These are phyloP conservation scores for Trichophyton mentagrophytes DNA, from an alignment of 2,329 filamentous ascomycete genomes.

Conservation along the genomic window DNA sequence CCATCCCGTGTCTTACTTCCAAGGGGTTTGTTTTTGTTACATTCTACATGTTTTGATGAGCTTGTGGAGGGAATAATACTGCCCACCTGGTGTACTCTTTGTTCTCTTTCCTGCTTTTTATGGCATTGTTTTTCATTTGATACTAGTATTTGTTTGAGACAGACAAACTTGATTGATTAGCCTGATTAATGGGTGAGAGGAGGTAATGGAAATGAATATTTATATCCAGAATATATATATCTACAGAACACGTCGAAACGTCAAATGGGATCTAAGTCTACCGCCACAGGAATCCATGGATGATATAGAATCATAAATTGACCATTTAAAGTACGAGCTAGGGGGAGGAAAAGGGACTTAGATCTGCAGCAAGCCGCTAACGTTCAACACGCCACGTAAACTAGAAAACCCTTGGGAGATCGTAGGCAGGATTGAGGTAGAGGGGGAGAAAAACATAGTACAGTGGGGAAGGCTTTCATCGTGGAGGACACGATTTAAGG, in stretches of 20 bases:
- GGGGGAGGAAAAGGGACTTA: background rate
- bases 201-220: background rate
- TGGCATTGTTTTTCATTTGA: background rate
- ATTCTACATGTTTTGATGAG: no score
- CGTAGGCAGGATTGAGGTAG: background rate
- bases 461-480: background rate
- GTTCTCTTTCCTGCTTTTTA: background rate
- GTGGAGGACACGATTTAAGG: slow-evolving; percentile 25
- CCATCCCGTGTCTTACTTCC: no score
- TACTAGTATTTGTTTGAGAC: background rate
- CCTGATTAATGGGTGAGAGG: background rate
- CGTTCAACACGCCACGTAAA: background rate
- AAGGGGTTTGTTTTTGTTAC: no score
- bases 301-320: slow-evolving; percentile 1
- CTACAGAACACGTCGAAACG: background rate
- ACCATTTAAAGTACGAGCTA: background rate
- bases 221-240: background rate
- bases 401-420: background rate
- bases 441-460: background rate
- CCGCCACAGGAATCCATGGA: background rate
- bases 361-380: background rate
- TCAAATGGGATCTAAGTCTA: background rate
- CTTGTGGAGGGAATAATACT: no score
- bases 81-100: no score
- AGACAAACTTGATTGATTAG: background rate